Evolutionary conservation across 495 filamentous ascomycete genomes (phyloP), one percentile per base, ranked within the genome.

Genomic region (Talaromyces ruber): DNA sequence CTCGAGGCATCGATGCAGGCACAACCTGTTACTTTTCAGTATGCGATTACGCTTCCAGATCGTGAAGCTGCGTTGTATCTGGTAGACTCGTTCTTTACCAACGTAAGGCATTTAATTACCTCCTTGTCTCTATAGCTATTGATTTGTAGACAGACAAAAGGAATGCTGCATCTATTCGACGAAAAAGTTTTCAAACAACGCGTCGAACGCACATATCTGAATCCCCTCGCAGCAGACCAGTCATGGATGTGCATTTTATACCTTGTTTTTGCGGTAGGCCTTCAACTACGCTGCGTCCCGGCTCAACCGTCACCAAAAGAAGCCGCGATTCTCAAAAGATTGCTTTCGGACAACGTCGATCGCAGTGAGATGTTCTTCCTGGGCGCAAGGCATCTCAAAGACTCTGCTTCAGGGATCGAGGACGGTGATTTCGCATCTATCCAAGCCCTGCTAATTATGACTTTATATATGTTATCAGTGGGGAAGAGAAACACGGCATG

Each of bases 361-460:
- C 79, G 78, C 61, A 81, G 82, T 6, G 85, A 87, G 56, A 65
- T 83, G 21, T 86, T 86, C 70, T 88, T 83, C 62, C 73, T 78
- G 22, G 81, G 79, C 60, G 85, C 84, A 24, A 82, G 80, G 65
- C 76, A 73, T 55, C 72, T 85, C 54, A 76, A 72, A 32, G 80
- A 86, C 56, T 79, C 83, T 6, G 70, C 75, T 1, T 71, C 73
- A n/a, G 82, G 82, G 12, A 80, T 86, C 53, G 84, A 88, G 68
- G 83, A 88, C 70, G 81, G 77, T 51, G 80, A 82, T 53, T 82
- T 86, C 63, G 86, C 83, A 83, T 84, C 82, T 24, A 74, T 88
- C 56, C 84, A 86, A 62, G 83, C 83, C 18, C 70, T 87, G 60
- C 73, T 81, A 0, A 67, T 88, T 58, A 86, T 86, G 81, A 73